Evolutionary conservation across 495 filamentous ascomycete genomes (phyloP), one percentile per base, ranked within the genome.

Genomic region (Aspergillus saccharolyticus): DNA sequence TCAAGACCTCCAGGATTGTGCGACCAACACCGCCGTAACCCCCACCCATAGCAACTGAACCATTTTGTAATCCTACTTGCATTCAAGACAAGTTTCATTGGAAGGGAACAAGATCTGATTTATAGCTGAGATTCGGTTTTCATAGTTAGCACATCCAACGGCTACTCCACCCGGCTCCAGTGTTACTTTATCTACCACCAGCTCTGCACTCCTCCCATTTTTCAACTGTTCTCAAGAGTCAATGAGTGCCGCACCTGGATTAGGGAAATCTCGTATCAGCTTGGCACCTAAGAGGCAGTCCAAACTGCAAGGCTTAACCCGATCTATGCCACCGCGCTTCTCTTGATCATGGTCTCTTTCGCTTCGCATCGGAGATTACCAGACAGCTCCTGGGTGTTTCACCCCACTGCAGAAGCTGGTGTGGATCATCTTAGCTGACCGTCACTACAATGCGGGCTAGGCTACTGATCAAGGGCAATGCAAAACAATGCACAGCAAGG

Each of bases 41-140:
- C 8, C 77, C 76, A 19, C 76, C 73, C 43, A 80, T 65, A 17
- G 76, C 76, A 50, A 80, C 63, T 65, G 60, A 7, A 69, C 63
- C 77, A 79, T 79, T 19, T 17, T 55, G 44, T 20, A 3, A 22
- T 21, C 21, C 18, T 1, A 12, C 33, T 39, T 12, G 4, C 12
- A 12, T 39, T 5, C 7, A 39, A 39, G 10, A 10, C 2, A 39
- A 39, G 2, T 39, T 2, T 10, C 33, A 30, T 39, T 5, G 2
- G 33, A 39, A 15, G 33, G 12, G 14, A 2, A 39, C 7, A 15
- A 39, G 12, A 5, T 39, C 12, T 5, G 12, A 39, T 39, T 39
- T 39, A 8, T 39, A 39, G 25, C 33, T 6, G 33, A 39, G 33
- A 8, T 12, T 39, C 12, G 5, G 33, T 39, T 12, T 12, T 39